A percentile compares a stretch with the other conserved stretches of the same genome.
phyloP scores from a whole-genome alignment of 345 rosid genomes.

The Arabidopsis arenosa region DNA sequence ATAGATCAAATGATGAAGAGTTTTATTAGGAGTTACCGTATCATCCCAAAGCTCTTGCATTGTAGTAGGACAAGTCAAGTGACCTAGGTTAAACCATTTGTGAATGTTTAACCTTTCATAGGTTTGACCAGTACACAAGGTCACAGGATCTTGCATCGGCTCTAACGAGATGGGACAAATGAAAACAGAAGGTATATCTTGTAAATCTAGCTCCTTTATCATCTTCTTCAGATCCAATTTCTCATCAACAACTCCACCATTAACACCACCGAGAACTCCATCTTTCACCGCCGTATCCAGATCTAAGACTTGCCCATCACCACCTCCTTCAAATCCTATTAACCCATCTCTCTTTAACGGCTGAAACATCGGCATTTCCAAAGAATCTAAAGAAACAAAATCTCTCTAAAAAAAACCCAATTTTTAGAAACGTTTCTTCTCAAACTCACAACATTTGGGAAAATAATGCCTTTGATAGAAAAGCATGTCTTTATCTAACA shows the following conservation, averaged over 20 bases:
- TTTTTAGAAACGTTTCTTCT: constrained; percentile 3
- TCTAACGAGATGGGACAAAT: constrained; percentile 74
- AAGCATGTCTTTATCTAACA: constrained; percentile 22
- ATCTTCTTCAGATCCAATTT: constrained; percentile 70
- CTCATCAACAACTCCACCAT: constrained; percentile 49
- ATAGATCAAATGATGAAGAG: constrained; percentile 66
- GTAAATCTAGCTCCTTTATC: constrained; percentile 64
- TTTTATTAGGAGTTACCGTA: constrained; percentile 66
- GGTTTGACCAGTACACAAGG: constrained; percentile 80
- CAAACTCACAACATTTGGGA: constrained; percentile 22
- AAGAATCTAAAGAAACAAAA: not conserved
- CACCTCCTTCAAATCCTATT: constrained; percentile 51
- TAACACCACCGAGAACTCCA: constrained; percentile 66
- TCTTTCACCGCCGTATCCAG: constrained; percentile 76
- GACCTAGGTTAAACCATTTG: constrained; percentile 68
- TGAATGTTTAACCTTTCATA: constrained; percentile 70
- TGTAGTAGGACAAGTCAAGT: constrained; percentile 74
- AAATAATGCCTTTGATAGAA: constrained; percentile 28
- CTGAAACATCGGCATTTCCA: constrained; percentile 60
- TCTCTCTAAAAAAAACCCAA: not conserved
- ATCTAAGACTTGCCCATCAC: constrained; percentile 75
- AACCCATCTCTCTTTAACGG: constrained; percentile 48
- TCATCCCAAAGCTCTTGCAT: constrained; percentile 88
- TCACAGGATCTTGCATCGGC: constrained; percentile 79
- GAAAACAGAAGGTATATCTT: constrained; percentile 58